Conservation (phyloP, 805 yeast species). For the Candida loeiensis region DNA sequence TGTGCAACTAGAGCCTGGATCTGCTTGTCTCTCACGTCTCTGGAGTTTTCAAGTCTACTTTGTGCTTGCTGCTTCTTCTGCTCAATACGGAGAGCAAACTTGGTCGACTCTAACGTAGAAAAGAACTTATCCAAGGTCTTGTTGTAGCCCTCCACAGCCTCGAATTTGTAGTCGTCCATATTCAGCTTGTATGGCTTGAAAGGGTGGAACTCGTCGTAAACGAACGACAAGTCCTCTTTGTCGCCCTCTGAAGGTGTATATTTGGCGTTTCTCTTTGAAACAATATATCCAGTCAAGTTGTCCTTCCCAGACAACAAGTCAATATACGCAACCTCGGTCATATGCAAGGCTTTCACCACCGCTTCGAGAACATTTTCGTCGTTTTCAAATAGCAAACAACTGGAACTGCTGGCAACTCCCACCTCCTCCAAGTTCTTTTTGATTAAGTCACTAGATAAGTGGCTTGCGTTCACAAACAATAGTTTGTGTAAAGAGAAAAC, state of each 20-base stretch:
- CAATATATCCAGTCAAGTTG: constrained; percentile 53
- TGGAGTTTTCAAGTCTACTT: constrained; percentile 70
- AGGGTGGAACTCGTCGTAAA: constrained; percentile 70
- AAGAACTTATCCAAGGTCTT: constrained; percentile 79
- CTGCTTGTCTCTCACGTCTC: constrained; percentile 66
- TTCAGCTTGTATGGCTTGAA: constrained; percentile 49
- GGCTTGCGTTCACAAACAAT: constrained; percentile 63
- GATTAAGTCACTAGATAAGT: constrained; percentile 74
- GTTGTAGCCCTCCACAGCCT: constrained; percentile 63
- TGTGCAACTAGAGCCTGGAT: constrained; percentile 61
- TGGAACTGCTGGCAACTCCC: constrained; percentile 46
- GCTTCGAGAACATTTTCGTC: constrained; percentile 26
- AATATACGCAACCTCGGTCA: constrained; percentile 44
- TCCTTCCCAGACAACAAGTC: constrained; percentile 30
- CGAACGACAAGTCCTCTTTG: constrained; percentile 40
- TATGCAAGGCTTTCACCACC: constrained; percentile 40
- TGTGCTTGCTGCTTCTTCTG: constrained; percentile 74
- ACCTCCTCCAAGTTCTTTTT: constrained; percentile 49
- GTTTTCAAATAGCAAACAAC: constrained; percentile 27
- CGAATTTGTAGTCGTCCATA: constrained; percentile 32
- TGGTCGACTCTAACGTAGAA: constrained; percentile 80
- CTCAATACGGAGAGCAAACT: constrained; percentile 68
- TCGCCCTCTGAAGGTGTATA: constrained; percentile 39
- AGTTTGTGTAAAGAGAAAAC: constrained; percentile 65
- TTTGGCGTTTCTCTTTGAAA: constrained; percentile 56